phyloP scores from a whole-genome alignment of 331 rosid species.

The Telfairia occidentalis region DNA sequence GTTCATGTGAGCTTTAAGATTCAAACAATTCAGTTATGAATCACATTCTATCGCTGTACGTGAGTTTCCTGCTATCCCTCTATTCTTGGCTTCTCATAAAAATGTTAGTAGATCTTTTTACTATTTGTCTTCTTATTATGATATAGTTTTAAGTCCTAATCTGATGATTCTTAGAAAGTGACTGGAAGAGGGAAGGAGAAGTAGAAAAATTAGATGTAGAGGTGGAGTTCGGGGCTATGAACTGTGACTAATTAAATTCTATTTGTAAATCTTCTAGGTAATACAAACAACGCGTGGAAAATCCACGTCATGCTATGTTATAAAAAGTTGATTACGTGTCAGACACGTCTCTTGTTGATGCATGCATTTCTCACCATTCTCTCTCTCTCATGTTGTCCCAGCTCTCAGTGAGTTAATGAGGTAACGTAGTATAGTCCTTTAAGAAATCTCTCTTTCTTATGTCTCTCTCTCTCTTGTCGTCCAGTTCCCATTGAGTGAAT shows the following conservation, averaged over 20 bases:
- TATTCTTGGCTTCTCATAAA: not conserved
- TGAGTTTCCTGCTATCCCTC: not conserved
- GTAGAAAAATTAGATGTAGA: not conserved
- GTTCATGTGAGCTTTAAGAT: not conserved
- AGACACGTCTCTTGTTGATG: conserved; percentile 2
- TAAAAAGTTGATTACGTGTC: conserved; percentile 8
- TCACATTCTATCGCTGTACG: not conserved
- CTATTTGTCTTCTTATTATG: not conserved
- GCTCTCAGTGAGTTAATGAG: not conserved
- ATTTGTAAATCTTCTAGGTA: not conserved
- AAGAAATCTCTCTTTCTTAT: not conserved
- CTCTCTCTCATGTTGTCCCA: not conserved
- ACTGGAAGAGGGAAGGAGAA: not conserved
- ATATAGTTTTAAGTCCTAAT: not conserved
- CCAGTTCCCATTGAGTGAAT: conserved; percentile 2
- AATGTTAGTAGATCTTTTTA: not conserved
- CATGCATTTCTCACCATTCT: conserved; percentile 12
- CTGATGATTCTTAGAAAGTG: not conserved
- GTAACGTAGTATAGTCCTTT: not conserved
- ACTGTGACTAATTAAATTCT: not conserved
- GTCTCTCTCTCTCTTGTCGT: not conserved
- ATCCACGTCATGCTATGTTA: not conserved
- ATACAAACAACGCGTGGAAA: conserved; percentile 5
- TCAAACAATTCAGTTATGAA: not conserved
- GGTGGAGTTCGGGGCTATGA: not conserved